Conservation (phyloP, 768 basidiomycete genomes). For the Piloderma croceum region DNA sequence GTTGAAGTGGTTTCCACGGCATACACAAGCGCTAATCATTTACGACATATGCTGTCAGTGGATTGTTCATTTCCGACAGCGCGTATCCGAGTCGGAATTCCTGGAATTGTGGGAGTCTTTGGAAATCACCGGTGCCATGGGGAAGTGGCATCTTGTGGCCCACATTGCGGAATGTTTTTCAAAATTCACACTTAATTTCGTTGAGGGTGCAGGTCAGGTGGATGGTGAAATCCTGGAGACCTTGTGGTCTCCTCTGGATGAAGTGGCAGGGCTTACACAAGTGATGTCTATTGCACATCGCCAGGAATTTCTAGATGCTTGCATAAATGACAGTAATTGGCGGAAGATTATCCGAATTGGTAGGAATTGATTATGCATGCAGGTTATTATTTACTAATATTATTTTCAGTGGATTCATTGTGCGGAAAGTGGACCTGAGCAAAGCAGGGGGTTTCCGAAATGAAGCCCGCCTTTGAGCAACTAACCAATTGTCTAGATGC, state of each 20-base stretch:
- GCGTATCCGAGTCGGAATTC: not conserved
- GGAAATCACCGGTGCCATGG: slow-evolving; percentile 14
- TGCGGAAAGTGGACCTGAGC: too few species aligned
- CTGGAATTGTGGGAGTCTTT: slow-evolving; percentile 1
- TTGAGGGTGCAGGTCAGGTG: slow-evolving; percentile 22
- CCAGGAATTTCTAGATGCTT: too few species aligned
- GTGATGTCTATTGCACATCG: too few species aligned
- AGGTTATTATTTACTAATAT: too few species aligned
- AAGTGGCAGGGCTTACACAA: slow-evolving; percentile 16
- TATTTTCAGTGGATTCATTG: not conserved
- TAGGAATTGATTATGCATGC: too few species aligned
- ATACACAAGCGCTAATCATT: too few species aligned
- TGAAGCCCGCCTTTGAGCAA: too few species aligned
- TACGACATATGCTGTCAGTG: slow-evolving; percentile 14
- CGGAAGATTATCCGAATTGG: too few species aligned
- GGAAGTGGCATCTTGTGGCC: slow-evolving; percentile 26
- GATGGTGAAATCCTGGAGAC: slow-evolving; percentile 32
- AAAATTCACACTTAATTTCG: slow-evolving; percentile 20
- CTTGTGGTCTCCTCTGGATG: slow-evolving; percentile 26
- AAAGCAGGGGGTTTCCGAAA: not conserved
- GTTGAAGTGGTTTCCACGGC: not conserved
- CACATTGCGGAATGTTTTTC: slow-evolving; percentile 22
- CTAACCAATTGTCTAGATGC: too few species aligned
- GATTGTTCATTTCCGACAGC: not conserved
- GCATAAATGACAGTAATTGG: too few species aligned